Conservation (phyloP, 371 early-diverging fungal genomes). For the Mortierella sp. region DNA sequence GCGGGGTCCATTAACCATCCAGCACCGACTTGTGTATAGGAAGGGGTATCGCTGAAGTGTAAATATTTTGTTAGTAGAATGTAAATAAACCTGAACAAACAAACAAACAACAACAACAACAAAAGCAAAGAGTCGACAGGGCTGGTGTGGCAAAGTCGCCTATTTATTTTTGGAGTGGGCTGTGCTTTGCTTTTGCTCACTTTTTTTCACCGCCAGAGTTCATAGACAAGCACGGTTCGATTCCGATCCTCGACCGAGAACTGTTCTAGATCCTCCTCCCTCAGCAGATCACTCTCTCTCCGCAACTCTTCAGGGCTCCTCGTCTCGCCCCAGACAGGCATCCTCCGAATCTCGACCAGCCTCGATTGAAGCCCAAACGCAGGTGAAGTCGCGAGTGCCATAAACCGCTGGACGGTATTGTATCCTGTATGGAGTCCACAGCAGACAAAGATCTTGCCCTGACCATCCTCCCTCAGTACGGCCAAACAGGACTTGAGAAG, state of each 20-base stretch:
- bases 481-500: slow-evolving; percentile 36
- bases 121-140: not conserved
- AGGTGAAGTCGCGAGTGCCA: slow-evolving; percentile 26
- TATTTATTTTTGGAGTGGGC: not conserved
- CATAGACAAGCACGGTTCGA: slow-evolving; percentile 49
- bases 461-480: slow-evolving; percentile 15
- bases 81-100: not conserved
- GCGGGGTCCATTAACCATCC: slow-evolving; percentile 4
- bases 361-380: slow-evolving; percentile 22
- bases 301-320: slow-evolving; percentile 33
- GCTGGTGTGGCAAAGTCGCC: not conserved
- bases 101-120: slow-evolving; percentile 1
- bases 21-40: not conserved
- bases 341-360: slow-evolving; percentile 36
- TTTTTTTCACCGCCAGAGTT: slow-evolving; percentile 24
- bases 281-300: slow-evolving; percentile 22
- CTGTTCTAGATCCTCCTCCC: slow-evolving; percentile 31
- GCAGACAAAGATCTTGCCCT: slow-evolving; percentile 46
- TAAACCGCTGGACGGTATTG: slow-evolving; percentile 35
- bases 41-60: not conserved
- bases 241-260: slow-evolving; percentile 47
- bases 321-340: slow-evolving; percentile 45
- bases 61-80: not conserved
- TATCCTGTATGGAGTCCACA: slow-evolving; percentile 50
- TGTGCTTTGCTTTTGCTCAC: not conserved